phyloP scores from a whole-genome alignment of 495 filamentous ascomycete genomes.

The Corynascus novoguineensis region DNA sequence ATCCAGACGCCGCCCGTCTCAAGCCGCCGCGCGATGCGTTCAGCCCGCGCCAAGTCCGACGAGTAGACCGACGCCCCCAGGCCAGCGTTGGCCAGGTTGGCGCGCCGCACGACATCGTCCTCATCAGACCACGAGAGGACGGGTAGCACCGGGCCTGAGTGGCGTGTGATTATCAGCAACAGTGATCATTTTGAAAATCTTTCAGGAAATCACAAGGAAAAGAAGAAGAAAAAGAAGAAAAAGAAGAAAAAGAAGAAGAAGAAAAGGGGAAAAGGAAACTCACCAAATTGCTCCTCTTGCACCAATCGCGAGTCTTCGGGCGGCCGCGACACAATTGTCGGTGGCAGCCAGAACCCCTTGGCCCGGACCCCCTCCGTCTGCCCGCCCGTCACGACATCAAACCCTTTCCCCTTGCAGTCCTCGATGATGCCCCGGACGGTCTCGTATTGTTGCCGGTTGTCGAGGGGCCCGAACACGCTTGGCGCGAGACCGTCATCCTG shows the following conservation, averaged over 20 bases:
- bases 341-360: conserved; percentile 45
- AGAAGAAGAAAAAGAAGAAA: too few species aligned
- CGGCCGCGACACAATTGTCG: conserved; percentile 47
- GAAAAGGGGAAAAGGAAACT: conserved; percentile 7
- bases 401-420: conserved; percentile 40
- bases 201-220: too few species aligned
- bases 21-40: conserved; percentile 46
- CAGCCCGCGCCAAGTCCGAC: conserved; percentile 46
- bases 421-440: conserved; percentile 46
- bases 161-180: too few species aligned
- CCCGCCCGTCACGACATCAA: conserved; percentile 40
- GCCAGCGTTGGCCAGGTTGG: conserved; percentile 52
- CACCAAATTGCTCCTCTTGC: conserved; percentile 48
- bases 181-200: too few species aligned
- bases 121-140: conserved; percentile 52
- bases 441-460: conserved; percentile 56
- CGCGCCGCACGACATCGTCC: conserved; percentile 51
- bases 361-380: conserved; percentile 20
- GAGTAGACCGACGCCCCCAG: conserved; percentile 56
- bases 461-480: conserved; percentile 51
- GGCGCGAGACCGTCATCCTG: conserved; percentile 41
- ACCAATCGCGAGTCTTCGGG: conserved; percentile 41
- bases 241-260: not conserved
- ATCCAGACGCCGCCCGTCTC: conserved; percentile 56
- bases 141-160: conserved; percentile 49